Base-by-base conservation (phyloP, 352 stramenopile species). In the Pythium phragmiticola region DNA sequence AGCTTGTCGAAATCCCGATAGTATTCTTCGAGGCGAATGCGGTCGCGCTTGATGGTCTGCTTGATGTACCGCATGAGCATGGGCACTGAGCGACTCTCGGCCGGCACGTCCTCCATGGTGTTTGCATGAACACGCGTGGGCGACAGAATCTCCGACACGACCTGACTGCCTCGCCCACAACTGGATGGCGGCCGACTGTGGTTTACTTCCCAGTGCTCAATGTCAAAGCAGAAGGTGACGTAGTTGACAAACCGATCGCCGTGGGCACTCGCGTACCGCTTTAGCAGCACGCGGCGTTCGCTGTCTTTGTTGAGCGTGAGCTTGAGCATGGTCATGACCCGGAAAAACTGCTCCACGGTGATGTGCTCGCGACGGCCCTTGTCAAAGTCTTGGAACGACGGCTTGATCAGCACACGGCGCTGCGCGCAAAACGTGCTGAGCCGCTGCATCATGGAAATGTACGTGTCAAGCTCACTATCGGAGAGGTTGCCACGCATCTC, bases 1-100 rank as follows among this genome's bases (percentile, higher is more conserved):
- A 94, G 70, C 53, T 90, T 91, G 52, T 94, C 86, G 46, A 90
- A 94, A 52, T 94, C 86, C 5, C 86, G 84, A 50, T 91, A 94
- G 56, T 85, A 92, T 57, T 94, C 84, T 43, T 94, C 84, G 30
- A 94, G 55, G 13, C 84, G 86, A 63, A 94, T 84, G 17, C 86
- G 84, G 59, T 92, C 84, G 17, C 84, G 84, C 65, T 93, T 93
- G 53, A 88, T 76, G 23, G 78, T 78, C 54, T 92, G 82, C 50
- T 93, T 89, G 64, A 92, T 79, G 74, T 93, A 92, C 8, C 78
- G 72, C 56, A 94, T 76, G 0, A 93, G 58, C 82, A 93, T 92
- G 0, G 80, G 73, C 4, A 88, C 69, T 0, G 77, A 79, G 3
- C 86, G 80, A 19, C 62, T 64, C 21, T 85, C 77, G 2, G 63